Evolutionary conservation across 73 alveolate species (phyloP).

Genomic region (Uronychia binucleata): DNA sequence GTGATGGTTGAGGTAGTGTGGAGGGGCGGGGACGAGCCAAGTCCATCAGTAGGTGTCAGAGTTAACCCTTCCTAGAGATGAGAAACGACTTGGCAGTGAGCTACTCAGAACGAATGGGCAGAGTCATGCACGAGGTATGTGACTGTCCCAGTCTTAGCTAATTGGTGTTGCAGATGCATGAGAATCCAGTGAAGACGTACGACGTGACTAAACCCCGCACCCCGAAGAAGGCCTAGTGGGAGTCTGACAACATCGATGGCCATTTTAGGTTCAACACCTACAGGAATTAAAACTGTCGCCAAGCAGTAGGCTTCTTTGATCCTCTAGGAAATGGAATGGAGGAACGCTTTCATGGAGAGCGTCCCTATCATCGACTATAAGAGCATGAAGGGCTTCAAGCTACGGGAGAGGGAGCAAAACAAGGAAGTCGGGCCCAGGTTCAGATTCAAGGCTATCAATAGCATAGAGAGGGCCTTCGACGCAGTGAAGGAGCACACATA

Average conservation of each 20-base stretch:
- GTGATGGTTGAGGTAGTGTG: no score
- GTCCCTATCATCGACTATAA: background rate
- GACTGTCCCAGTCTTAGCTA: background rate
- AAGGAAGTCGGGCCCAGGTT: background rate
- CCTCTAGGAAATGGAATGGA: background rate
- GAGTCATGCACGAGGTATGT: background rate
- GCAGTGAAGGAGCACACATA: background rate
- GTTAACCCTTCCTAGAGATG: background rate
- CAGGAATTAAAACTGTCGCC: background rate
- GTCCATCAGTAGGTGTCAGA: no score
- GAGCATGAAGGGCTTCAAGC: background rate
- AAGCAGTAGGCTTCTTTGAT: background rate
- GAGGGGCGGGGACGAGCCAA: no score
- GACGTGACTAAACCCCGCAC: background rate
- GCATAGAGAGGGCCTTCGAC: background rate
- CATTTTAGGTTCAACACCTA: background rate
- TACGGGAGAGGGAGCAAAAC: background rate
- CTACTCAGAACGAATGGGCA: background rate
- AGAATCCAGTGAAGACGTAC: background rate
- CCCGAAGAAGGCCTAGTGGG: background rate
- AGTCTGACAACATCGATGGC: background rate
- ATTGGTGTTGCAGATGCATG: background rate
- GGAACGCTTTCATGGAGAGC: background rate
- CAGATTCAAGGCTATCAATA: background rate
- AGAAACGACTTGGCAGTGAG: background rate